Evolutionary conservation across 2,329 filamentous ascomycete genomes (phyloP), one percentile per base, ranked within the genome.

Genomic region (Exophiala lecanii-corni): DNA sequence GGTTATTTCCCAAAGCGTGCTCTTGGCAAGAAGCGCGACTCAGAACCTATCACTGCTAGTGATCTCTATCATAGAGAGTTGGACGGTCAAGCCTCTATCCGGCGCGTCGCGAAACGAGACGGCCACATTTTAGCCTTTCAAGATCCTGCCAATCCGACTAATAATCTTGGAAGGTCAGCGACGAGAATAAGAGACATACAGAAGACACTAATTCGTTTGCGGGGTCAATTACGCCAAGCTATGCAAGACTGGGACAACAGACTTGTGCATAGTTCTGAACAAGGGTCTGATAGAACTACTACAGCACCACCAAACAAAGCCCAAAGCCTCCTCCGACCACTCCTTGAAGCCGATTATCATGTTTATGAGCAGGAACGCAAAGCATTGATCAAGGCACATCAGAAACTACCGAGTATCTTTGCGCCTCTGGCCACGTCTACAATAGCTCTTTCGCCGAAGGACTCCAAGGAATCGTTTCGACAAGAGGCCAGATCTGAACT

Each of bases 141-240:
- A 58, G 78, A 82, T 53, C 79, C 79, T 1, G 73, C 75, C 5
- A 70, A 80, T 54, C 66, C 69, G 15, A 66, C 67, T 54, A 79
- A 79, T 56, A 74, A 82, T 54, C 65, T 81, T 1, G 78, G 78
- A 23, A 61, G 63, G 32, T 43, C 41, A 13, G 67, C 62, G 33
- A 61, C 67, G 41, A 66, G 66, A 10, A 73, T 76, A 47, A 68
- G 68, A 45, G 71, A 79, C 44, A 54, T 81, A 12, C 66, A 73
- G 46, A 47, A 43, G 9, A 72, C 68, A 0, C 67, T 77, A 33
- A 50, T 54, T 30, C 19, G 20, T 12, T 20, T 55, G 23, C 37
- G 39, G 17, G 17, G 38, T n/a, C 43, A 41, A 13, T 19, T 56
- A 19, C 48, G 49, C 26, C 13, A 42, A 7, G 40, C 39, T 18